Conservation (phyloP, 2,329 filamentous ascomycete genomes). For the Ilyonectria destructans region DNA sequence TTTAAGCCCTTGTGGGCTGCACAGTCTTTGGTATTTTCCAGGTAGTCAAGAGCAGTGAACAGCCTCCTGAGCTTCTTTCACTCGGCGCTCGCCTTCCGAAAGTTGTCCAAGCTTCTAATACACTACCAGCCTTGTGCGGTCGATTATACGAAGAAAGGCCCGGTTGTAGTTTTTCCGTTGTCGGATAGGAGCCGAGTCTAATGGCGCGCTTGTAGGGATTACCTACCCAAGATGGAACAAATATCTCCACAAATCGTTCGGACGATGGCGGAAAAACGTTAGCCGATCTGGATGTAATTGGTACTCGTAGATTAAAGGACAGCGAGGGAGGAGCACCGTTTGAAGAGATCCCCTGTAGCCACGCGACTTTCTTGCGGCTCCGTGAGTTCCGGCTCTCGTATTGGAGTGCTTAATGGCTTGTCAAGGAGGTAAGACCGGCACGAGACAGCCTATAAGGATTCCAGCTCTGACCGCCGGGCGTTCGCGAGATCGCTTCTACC, state of each 20-base stretch:
- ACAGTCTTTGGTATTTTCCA: background rate
- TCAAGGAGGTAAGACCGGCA: background rate
- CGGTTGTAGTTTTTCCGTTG: conserved; percentile 21
- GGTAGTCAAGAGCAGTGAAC: background rate
- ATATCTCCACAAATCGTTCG: conserved; percentile 19
- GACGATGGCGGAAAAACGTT: conserved; percentile 5
- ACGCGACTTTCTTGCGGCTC: background rate
- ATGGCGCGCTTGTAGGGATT: conserved; percentile 28
- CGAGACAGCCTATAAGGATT: background rate
- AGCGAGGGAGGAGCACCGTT: conserved; percentile 1
- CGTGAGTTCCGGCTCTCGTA: background rate
- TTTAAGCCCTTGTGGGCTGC: background rate
- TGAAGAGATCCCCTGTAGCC: conserved; percentile 9
- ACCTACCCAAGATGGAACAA: conserved; percentile 12
- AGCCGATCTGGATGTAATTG: background rate
- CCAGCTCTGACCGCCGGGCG: background rate
- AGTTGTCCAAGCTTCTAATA: background rate
- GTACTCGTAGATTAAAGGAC: conserved; percentile 22
- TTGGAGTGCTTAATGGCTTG: background rate
- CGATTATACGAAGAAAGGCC: background rate
- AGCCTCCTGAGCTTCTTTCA: background rate
- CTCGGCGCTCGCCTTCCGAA: conserved; percentile 8
- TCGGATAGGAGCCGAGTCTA: conserved; percentile 11
- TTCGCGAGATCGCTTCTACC: background rate
- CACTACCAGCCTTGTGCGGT: conserved; percentile 1